Conservation (phyloP, 139 green algal species). For the Nannochloris sp. region DNA sequence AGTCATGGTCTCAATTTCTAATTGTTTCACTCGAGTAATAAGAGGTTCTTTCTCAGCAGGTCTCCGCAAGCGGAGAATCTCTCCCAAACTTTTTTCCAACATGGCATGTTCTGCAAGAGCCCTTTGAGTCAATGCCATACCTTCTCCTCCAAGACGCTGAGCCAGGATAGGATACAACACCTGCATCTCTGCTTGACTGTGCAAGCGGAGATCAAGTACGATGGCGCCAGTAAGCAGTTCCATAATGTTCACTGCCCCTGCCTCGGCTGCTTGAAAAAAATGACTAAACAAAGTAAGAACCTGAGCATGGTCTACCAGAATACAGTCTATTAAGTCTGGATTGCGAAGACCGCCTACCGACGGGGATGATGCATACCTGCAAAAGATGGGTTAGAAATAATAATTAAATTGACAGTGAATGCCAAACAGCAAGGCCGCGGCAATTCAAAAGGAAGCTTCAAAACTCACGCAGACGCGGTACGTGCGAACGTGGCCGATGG, state of each 20-base stretch:
- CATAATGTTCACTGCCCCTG: not conserved
- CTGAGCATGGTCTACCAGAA: no score
- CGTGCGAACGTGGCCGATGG: no score
- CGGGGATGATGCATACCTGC: no score
- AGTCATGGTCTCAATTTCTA: no score
- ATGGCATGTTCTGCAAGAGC: conserved; percentile 2
- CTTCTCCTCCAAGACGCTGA: not conserved
- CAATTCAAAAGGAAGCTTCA: no score
- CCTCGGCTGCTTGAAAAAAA: conserved; percentile 3
- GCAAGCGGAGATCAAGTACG: conserved; percentile 2
- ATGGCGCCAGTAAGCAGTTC: conserved; percentile 1
- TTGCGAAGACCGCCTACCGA: no score
- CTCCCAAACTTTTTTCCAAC: not conserved
- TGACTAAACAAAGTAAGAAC: conserved; percentile 9
- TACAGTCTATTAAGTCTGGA: no score
- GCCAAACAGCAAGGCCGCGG: no score
- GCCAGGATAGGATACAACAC: conserved; percentile 4
- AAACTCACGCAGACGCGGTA: no score
- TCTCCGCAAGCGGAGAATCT: conserved; percentile 8
- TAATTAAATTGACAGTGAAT: no score
- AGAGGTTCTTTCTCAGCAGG: not conserved
- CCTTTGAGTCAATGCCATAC: not conserved
- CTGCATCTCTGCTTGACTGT: conserved; percentile 7
- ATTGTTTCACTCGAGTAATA: conserved; percentile 8
- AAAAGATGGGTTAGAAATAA: no score